Conservation (phyloP, 371 early-diverging fungal genomes). For the Syncephalastrum racemosum region DNA sequence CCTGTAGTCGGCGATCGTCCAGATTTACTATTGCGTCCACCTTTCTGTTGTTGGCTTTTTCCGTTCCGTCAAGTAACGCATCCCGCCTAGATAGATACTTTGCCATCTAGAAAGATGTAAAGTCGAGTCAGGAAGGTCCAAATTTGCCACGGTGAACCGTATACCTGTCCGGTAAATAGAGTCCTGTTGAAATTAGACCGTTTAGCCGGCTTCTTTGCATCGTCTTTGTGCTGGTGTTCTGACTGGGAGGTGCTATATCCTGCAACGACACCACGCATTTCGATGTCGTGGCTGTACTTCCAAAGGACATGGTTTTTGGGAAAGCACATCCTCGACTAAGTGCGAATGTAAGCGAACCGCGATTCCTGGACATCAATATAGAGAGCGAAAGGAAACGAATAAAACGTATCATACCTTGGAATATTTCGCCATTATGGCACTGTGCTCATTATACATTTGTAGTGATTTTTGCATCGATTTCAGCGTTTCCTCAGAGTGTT, state of each 20-base stretch:
- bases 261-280: not conserved
- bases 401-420: constrained; percentile 2
- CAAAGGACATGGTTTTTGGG: constrained; percentile 9
- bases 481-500: constrained; percentile 1
- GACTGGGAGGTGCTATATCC: constrained; percentile 2
- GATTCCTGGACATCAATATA: too few relatives aligned
- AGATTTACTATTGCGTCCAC: too few relatives aligned
- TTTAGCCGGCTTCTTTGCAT: constrained; percentile 6
- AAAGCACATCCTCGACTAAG: constrained; percentile 3
- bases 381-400: not conserved
- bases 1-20: too few relatives aligned
- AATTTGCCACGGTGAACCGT: not conserved
- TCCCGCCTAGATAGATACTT: not conserved
- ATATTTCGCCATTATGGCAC: not conserved
- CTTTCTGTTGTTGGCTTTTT: too few relatives aligned
- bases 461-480: constrained; percentile 5
- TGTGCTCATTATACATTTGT: not conserved
- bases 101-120: constrained; percentile 5
- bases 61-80: not conserved
- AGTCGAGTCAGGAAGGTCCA: too few relatives aligned
- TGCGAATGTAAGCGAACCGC: too few relatives aligned
- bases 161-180: not conserved
- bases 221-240: constrained; percentile 6
- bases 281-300: constrained; percentile 5
- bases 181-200: constrained; percentile 1